Evolutionary conservation across 495 filamentous ascomycete species (phyloP).

Genomic region (Penicillium paradoxum): DNA sequence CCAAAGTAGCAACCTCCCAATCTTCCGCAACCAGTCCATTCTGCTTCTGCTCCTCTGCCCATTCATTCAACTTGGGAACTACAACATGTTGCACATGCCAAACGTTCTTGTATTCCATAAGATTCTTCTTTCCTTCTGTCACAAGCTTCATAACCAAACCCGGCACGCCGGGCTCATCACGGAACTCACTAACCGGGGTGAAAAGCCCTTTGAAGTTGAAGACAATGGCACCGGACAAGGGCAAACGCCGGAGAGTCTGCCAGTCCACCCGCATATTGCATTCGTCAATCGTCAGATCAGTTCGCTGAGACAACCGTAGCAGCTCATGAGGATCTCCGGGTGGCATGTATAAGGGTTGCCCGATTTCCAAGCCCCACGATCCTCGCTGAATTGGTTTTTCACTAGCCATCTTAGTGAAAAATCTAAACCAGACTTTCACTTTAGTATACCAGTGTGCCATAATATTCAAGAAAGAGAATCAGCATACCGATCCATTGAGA

Average conservation of each 20-base stretch:
- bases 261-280: conserved; percentile 81
- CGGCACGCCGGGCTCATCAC: conserved; percentile 71
- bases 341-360: conserved; percentile 72
- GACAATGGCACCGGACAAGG: conserved; percentile 66
- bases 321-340: conserved; percentile 64
- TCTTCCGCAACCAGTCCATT: conserved; percentile 54
- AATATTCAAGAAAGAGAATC: background rate
- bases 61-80: conserved; percentile 62
- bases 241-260: conserved; percentile 82
- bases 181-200: conserved; percentile 67
- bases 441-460: background rate
- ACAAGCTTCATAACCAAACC: conserved; percentile 62
- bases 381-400: conserved; percentile 77
- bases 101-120: conserved; percentile 84
- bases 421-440: conserved; percentile 36
- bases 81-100: conserved; percentile 78
- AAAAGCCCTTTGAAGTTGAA: conserved; percentile 95
- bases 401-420: conserved; percentile 73
- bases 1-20: conserved; percentile 74
- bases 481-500: conserved; percentile 74
- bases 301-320: conserved; percentile 51
- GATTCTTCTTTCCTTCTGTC: conserved; percentile 62
- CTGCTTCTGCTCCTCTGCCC: conserved; percentile 63
- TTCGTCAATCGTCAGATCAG: conserved; percentile 52
- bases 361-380: conserved; percentile 82